A percentile compares a stretch with the other conserved stretches of the same genome.
These are phyloP conservation scores for Trifolium dubium DNA, from an alignment of 306 rosid genomes.

Conservation along the genomic window DNA sequence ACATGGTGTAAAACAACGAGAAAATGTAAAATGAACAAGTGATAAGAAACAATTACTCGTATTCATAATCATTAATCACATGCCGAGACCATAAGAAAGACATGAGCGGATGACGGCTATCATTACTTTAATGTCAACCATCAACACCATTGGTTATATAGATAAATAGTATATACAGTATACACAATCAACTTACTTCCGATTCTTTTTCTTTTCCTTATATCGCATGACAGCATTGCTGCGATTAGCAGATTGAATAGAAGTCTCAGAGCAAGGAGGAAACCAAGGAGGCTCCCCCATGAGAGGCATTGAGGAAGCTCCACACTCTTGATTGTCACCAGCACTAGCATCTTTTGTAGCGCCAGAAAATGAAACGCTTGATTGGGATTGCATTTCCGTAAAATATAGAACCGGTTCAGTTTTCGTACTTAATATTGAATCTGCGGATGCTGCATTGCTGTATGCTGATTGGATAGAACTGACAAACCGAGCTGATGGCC, in stretches of 20 bases:
- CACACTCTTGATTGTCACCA: slow-evolving; percentile 86
- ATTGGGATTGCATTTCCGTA: slow-evolving; percentile 58
- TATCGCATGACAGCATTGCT: slow-evolving; percentile 91
- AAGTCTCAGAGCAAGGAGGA: slow-evolving; percentile 70
- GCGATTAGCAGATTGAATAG: slow-evolving; percentile 80
- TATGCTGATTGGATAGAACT: slow-evolving; percentile 63
- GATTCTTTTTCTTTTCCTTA: slow-evolving; percentile 90
- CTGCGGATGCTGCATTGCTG: slow-evolving; percentile 86
- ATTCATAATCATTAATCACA: background rate
- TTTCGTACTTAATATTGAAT: slow-evolving; percentile 74
- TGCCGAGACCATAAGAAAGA: background rate
- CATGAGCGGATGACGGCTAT: background rate
- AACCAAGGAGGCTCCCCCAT: slow-evolving; percentile 96
- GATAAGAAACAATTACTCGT: background rate
- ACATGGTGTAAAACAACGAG: background rate
- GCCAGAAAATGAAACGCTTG: slow-evolving; percentile 83
- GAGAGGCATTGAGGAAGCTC: slow-evolving; percentile 79
- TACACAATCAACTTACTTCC: slow-evolving; percentile 66
- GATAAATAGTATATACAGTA: slow-evolving; percentile 19
- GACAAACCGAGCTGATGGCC: slow-evolving; percentile 52
- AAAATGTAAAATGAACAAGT: no score
- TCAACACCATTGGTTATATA: background rate
- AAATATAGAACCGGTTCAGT: slow-evolving; percentile 76
- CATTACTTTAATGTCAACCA: background rate
- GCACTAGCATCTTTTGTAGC: slow-evolving; percentile 64